Percentiles rank a stretch among this genome's conserved stretches.
Evolutionary conservation across 192 early-diverging fungal genomes (phyloP).

Genomic region (Powellomyces hirtus): DNA sequence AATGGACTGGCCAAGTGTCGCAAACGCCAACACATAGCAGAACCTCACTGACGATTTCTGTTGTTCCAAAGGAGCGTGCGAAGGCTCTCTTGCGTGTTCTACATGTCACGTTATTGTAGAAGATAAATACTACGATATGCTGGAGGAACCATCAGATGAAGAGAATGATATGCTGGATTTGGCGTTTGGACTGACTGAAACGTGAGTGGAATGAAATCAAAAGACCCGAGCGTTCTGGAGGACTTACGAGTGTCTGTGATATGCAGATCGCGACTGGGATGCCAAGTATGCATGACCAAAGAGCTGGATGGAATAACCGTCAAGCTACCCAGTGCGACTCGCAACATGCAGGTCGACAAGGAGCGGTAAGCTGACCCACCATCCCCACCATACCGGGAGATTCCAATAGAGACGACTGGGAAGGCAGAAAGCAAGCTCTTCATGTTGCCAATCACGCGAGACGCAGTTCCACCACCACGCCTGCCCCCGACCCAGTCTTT

Average conservation of each 20-base stretch:
- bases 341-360: slow-evolving; percentile 70
- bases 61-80: slow-evolving; percentile 74
- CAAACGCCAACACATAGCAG: background rate
- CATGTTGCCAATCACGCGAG: no score
- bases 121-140: slow-evolving; percentile 72
- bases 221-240: no score
- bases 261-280: slow-evolving; percentile 89
- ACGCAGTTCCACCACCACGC: no score
- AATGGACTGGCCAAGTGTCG: background rate
- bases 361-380: slow-evolving; percentile 21
- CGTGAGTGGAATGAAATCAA: slow-evolving; percentile 49
- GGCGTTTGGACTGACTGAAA: slow-evolving; percentile 94
- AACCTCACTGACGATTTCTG: background rate
- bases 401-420: no score
- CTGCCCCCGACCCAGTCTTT: no score
- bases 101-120: slow-evolving; percentile 93
- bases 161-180: slow-evolving; percentile 98
- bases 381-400: no score
- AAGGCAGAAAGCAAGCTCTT: no score
- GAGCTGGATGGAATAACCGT: slow-evolving; percentile 88
- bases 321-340: slow-evolving; percentile 83
- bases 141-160: slow-evolving; percentile 93
- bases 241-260: no score
- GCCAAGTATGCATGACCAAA: slow-evolving; percentile 81
- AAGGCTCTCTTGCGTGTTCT: slow-evolving; percentile 91